Conservation (phyloP, 495 filamentous ascomycete species). For the Glonium stellatum region DNA sequence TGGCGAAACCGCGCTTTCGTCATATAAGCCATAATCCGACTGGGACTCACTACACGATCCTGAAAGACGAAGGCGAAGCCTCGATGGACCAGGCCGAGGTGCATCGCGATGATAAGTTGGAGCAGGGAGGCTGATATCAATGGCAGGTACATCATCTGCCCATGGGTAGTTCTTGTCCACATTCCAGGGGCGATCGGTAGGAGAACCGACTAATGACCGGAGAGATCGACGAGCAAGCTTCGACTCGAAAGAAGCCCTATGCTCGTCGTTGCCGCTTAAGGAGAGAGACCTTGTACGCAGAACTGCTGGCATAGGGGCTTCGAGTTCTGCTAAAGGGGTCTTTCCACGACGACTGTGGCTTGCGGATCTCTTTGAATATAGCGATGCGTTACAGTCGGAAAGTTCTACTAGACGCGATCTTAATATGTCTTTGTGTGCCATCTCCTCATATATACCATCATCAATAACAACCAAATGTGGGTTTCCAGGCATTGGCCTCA, state of each 20-base stretch:
- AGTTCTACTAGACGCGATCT: background rate
- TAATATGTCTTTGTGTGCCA: slow-evolving; percentile 15
- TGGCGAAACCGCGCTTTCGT: background rate
- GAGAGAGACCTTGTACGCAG: slow-evolving; percentile 23
- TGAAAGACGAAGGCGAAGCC: slow-evolving; percentile 12
- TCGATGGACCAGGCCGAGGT: slow-evolving; percentile 15
- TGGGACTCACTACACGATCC: background rate
- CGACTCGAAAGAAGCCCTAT: slow-evolving; percentile 14
- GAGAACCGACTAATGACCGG: slow-evolving; percentile 11
- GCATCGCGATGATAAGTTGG: slow-evolving; percentile 19
- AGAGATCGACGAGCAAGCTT: slow-evolving; percentile 14
- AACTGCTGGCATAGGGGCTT: slow-evolving; percentile 19
- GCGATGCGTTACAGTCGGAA: background rate
- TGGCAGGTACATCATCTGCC: slow-evolving; percentile 22
- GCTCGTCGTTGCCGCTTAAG: slow-evolving; percentile 6
- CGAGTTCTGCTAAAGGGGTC: slow-evolving; percentile 23
- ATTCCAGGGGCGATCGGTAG: slow-evolving; percentile 35
- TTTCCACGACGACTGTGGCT: slow-evolving; percentile 6
- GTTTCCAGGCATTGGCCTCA: slow-evolving; percentile 24
- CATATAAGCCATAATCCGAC: background rate
- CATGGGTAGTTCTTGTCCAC: slow-evolving; percentile 38
- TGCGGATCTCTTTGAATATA: background rate
- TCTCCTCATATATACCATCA: slow-evolving; percentile 24
- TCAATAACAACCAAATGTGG: slow-evolving; percentile 21
- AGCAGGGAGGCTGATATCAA: slow-evolving; percentile 34